Conservation (phyloP, 768 basidiomycete genomes). For the Thelephora ganbajun region DNA sequence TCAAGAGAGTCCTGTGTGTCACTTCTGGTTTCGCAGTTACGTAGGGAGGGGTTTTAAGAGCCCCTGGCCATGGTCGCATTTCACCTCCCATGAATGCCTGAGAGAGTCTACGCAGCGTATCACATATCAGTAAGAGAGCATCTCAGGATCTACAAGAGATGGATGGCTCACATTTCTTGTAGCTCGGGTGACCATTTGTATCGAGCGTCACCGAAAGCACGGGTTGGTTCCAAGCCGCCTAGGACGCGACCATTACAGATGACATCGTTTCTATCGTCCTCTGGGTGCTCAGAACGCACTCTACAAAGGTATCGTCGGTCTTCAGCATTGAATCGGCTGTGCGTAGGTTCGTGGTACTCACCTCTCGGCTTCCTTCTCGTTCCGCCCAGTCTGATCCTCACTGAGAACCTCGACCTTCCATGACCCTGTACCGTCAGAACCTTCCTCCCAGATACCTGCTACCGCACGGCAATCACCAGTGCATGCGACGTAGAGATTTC, state of each 20-base stretch:
- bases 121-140: not conserved
- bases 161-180: slow-evolving; percentile 47
- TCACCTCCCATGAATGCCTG: slow-evolving; percentile 57
- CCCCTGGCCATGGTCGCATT: slow-evolving; percentile 43
- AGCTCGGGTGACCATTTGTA: slow-evolving; percentile 77
- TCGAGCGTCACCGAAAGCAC: slow-evolving; percentile 80
- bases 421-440: slow-evolving; percentile 44
- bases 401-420: slow-evolving; percentile 93
- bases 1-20: slow-evolving; percentile 56
- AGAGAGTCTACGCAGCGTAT: slow-evolving; percentile 29
- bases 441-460: slow-evolving; percentile 79
- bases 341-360: slow-evolving; percentile 18
- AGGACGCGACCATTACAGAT: slow-evolving; percentile 73
- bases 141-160: not conserved
- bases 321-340: not conserved
- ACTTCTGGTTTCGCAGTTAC: slow-evolving; percentile 77
- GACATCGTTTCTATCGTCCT: slow-evolving; percentile 57
- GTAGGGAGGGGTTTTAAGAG: slow-evolving; percentile 84
- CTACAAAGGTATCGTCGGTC: slow-evolving; percentile 21
- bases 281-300: slow-evolving; percentile 72
- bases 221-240: slow-evolving; percentile 75
- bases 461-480: slow-evolving; percentile 94
- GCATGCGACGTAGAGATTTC: slow-evolving; percentile 78
- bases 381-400: slow-evolving; percentile 94
- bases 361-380: slow-evolving; percentile 74